Conservation (phyloP, 805 yeast genomes). For the Kuraishia molischiana region DNA sequence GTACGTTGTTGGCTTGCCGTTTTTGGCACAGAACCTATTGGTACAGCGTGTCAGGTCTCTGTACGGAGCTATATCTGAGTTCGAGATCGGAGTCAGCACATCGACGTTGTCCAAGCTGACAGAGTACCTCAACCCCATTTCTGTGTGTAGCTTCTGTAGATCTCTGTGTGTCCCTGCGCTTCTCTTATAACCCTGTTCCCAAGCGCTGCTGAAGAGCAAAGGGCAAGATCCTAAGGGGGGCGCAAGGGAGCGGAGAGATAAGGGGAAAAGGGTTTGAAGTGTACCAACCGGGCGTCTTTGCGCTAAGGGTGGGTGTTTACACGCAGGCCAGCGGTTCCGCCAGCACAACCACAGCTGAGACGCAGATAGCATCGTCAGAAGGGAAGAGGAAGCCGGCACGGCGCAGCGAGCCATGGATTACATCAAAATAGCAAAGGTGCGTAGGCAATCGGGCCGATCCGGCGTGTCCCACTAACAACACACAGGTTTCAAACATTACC, state of each 20-base stretch:
- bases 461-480: conserved; percentile 9
- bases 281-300: too few species aligned
- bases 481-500: conserved; percentile 36
- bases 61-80: conserved; percentile 10
- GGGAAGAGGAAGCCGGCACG: too few species aligned
- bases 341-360: too few species aligned
- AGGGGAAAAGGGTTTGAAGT: too few species aligned
- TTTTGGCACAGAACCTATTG: too few species aligned
- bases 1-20: conserved; percentile 15
- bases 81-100: conserved; percentile 4
- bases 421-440: conserved; percentile 42
- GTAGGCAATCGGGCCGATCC: too few species aligned
- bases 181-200: neutral
- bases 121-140: conserved; percentile 39
- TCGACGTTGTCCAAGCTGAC: conserved; percentile 26
- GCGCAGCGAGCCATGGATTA: conserved; percentile 54
- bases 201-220: neutral
- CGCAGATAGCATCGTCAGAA: too few species aligned
- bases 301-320: too few species aligned
- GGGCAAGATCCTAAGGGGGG: neutral
- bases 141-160: neutral
- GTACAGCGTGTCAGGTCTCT: too few species aligned
- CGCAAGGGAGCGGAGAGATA: too few species aligned
- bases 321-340: too few species aligned
- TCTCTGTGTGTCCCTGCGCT: neutral